Evolutionary conservation across 2,329 filamentous ascomycete species (phyloP).

Genomic region (Coniochaeta sp.): DNA sequence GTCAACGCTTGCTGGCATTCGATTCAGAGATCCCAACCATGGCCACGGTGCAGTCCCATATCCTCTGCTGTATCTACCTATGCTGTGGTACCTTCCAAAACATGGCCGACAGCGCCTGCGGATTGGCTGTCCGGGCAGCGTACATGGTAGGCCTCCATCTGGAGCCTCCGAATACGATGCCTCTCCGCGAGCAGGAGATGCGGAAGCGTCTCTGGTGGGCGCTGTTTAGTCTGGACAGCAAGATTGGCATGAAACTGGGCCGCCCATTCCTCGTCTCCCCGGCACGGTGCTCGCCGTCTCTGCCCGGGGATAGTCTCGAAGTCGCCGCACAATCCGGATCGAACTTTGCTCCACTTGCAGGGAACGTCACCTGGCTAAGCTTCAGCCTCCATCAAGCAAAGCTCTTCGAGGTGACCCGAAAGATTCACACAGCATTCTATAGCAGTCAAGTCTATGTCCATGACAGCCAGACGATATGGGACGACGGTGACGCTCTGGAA

Average conservation of each 20-base stretch:
- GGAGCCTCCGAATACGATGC: constrained; percentile 25
- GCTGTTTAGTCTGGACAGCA: constrained; percentile 7
- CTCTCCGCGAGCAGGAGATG: constrained; percentile 3
- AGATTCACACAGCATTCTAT: not conserved
- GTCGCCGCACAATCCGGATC: not conserved
- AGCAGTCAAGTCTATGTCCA: not conserved
- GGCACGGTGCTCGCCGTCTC: not conserved
- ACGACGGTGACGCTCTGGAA: not conserved
- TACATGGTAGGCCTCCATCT: constrained; percentile 31
- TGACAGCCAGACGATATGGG: not conserved
- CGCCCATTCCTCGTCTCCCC: constrained; percentile 5
- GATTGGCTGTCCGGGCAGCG: constrained; percentile 26
- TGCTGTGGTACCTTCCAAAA: constrained; percentile 30
- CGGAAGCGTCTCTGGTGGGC: constrained; percentile 8
- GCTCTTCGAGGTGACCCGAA: not conserved
- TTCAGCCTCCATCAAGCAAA: not conserved
- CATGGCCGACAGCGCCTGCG: constrained; percentile 25
- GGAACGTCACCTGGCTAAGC: constrained; percentile 4
- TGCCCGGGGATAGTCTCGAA: not conserved
- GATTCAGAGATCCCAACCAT: constrained; percentile 30
- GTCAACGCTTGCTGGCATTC: constrained; percentile 25
- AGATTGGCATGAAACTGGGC: constrained; percentile 9
- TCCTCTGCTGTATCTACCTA: constrained; percentile 30
- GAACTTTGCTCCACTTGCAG: not conserved
- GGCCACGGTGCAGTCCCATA: constrained; percentile 30